Conservation (phyloP, 2,329 filamentous ascomycete genomes). For the Truncatella angustata region DNA sequence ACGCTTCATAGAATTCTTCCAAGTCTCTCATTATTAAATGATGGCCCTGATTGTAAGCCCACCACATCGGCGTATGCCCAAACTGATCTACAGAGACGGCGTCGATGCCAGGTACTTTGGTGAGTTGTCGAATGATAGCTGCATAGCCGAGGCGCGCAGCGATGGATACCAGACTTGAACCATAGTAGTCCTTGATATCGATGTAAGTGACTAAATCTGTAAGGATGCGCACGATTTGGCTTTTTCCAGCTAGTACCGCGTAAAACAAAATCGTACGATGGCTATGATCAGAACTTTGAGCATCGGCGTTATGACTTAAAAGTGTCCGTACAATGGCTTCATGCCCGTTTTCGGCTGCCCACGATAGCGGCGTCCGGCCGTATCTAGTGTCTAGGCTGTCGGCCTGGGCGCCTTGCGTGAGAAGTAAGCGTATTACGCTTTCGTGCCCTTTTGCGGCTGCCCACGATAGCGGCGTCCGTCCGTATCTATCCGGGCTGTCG, state of each 20-base stretch:
- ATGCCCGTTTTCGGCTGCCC: too few species aligned
- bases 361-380: background rate
- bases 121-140: background rate
- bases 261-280: background rate
- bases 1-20: too few species aligned
- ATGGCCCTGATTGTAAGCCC: conserved; percentile 4
- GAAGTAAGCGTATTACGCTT: background rate
- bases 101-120: background rate
- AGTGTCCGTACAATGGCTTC: background rate
- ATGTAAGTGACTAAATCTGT: background rate
- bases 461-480: background rate
- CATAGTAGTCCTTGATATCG: background rate
- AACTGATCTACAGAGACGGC: background rate
- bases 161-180: background rate
- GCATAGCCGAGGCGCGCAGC: background rate
- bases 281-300: background rate
- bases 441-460: background rate
- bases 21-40: too few species aligned
- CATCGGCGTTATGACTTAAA: background rate
- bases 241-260: too few species aligned
- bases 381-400: background rate
- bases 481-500: background rate
- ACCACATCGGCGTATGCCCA: background rate
- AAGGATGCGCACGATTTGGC: background rate
- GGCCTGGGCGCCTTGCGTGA: background rate